These are phyloP conservation scores for Aspergillus sp. DNA, from an alignment of 2,329 filamentous ascomycete genomes.

Conservation along the genomic window DNA sequence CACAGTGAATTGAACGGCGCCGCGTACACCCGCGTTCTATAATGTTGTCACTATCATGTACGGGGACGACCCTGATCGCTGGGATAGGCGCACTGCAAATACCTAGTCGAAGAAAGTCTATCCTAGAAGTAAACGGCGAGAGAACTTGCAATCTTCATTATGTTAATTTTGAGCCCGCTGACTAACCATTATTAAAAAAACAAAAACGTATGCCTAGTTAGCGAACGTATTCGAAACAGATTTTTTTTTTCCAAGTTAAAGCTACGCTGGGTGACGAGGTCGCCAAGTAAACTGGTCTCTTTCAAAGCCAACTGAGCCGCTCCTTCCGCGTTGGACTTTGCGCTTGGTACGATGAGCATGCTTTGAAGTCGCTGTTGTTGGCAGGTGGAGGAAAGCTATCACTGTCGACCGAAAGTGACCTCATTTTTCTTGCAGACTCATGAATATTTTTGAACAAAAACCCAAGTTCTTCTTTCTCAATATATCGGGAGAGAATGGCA, in stretches of 20 bases:
- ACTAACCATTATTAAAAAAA: background rate
- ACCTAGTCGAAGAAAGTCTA: background rate
- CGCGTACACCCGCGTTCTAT: background rate
- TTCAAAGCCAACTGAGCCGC: slow-evolving; percentile 20
- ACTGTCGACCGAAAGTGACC: background rate
- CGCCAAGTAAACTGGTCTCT: background rate
- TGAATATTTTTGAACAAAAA: slow-evolving; percentile 60
- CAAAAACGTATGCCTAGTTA: background rate
- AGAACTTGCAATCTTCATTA: background rate
- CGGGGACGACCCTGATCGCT: background rate
- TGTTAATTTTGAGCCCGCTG: background rate
- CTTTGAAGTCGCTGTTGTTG: background rate
- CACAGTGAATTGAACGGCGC: background rate
- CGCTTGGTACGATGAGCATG: background rate
- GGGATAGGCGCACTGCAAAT: background rate
- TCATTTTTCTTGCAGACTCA: slow-evolving; percentile 19
- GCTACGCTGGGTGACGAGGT: no score
- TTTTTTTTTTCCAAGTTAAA: background rate
- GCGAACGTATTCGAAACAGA: background rate
- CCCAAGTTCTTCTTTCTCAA: slow-evolving; percentile 68
- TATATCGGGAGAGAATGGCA: slow-evolving; percentile 60
- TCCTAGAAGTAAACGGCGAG: background rate
- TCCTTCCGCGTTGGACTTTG: slow-evolving; percentile 5
- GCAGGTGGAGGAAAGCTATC: background rate
- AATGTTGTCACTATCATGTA: background rate